Evolutionary conservation across 2,329 filamentous ascomycete genomes (phyloP).

Genomic region (Lachnellula hyalina): DNA sequence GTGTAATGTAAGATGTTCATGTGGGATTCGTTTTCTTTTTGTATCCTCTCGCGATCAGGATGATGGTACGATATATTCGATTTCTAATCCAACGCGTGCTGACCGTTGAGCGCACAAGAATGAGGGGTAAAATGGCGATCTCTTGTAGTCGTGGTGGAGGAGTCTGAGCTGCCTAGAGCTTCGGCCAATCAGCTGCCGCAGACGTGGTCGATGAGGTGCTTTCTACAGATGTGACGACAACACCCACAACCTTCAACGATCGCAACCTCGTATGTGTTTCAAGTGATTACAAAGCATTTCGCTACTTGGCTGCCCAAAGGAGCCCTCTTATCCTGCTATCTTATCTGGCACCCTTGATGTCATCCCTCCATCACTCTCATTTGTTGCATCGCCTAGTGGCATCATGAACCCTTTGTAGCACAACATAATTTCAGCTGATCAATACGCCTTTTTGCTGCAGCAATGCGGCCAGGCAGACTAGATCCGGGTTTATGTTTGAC

Average conservation of each 20-base stretch:
- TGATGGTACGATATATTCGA: neutral
- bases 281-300: neutral
- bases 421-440: conserved; percentile 5
- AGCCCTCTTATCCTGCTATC: neutral
- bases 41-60: neutral
- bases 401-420: conserved; percentile 5
- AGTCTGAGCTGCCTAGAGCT: neutral
- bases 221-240: conserved; percentile 5
- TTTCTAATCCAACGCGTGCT: neutral
- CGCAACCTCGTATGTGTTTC: neutral
- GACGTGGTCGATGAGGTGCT: conserved; percentile 1
- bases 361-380: neutral
- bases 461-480: too few species aligned
- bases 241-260: neutral
- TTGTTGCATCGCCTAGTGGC: neutral
- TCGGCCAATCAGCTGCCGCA: neutral
- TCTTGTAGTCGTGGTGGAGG: neutral
- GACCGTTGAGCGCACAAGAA: neutral
- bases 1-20: neutral
- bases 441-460: neutral
- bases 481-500: neutral
- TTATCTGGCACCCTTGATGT: neutral
- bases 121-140: conserved; percentile 2
- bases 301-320: neutral
- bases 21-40: neutral